Evolutionary conservation across 345 rosid genomes (phyloP).

Genomic region (Isatis tinctoria): DNA sequence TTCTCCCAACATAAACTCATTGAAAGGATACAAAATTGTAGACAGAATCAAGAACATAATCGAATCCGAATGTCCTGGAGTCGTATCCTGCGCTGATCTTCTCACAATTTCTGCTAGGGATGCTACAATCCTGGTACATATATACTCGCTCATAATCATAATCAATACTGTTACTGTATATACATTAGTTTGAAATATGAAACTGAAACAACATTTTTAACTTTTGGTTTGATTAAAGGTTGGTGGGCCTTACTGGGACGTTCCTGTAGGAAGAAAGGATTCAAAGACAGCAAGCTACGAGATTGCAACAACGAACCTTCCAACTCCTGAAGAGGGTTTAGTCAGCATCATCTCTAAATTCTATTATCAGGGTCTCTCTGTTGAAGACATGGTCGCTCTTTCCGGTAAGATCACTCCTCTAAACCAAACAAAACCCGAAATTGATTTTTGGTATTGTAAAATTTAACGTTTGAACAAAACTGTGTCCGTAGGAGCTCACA

Average conservation of each 20-base stretch:
- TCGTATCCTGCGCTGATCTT: constrained; percentile 89
- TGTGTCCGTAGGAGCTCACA: constrained; percentile 64
- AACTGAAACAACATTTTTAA: not conserved
- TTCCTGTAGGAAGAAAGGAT: constrained; percentile 91
- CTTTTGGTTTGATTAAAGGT: constrained; percentile 40
- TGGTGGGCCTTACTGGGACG: constrained; percentile 96
- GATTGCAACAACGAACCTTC: constrained; percentile 48
- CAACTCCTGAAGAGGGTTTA: constrained; percentile 60
- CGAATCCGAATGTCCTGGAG: constrained; percentile 89
- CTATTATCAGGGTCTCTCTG: constrained; percentile 67
- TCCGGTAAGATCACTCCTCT: constrained; percentile 43
- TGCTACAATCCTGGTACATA: constrained; percentile 69
- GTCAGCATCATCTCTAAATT: constrained; percentile 61
- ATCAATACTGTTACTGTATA: not conserved
- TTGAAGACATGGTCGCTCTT: constrained; percentile 81
- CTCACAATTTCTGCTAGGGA: constrained; percentile 90
- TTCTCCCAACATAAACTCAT: constrained; percentile 46
- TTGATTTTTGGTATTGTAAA: not conserved
- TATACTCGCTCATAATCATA: not conserved
- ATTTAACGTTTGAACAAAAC: no score
- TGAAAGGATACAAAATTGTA: constrained; percentile 58
- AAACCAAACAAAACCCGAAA: not conserved
- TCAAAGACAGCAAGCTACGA: constrained; percentile 63
- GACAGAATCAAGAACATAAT: constrained; percentile 83
- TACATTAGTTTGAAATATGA: not conserved